phyloP scores from a whole-genome alignment of 1,284 basidiomycete genomes.

The Ceratorhiza oryzae-sativae region DNA sequence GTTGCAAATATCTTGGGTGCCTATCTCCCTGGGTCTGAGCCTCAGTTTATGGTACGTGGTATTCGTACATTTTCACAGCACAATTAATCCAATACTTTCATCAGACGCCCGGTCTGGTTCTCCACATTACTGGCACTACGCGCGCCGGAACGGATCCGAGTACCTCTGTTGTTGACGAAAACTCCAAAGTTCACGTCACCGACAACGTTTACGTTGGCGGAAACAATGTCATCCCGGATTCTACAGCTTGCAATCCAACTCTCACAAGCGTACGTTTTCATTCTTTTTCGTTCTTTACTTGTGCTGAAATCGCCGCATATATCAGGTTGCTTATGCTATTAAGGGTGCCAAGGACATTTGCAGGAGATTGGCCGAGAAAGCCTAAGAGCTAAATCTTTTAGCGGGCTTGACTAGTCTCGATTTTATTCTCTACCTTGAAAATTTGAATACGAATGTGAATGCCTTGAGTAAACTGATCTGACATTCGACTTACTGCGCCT shows the following conservation, averaged over 20 bases:
- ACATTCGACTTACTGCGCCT: too few relatives aligned
- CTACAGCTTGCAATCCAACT: slow-evolving; percentile 39
- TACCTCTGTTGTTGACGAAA: slow-evolving; percentile 16
- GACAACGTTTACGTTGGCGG: slow-evolving; percentile 36
- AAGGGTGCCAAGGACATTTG: slow-evolving; percentile 1
- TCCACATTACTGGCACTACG: slow-evolving; percentile 36
- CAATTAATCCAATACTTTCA: neutral
- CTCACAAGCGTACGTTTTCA: slow-evolving; percentile 34
- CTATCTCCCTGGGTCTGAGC: slow-evolving; percentile 30
- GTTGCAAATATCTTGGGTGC: slow-evolving; percentile 13
- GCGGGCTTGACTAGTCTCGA: too few relatives aligned
- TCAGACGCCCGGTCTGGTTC: slow-evolving; percentile 17
- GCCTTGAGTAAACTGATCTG: too few relatives aligned
- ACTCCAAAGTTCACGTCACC: slow-evolving; percentile 8
- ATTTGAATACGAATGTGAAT: too few relatives aligned
- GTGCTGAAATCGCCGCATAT: neutral
- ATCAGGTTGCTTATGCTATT: slow-evolving; percentile 20
- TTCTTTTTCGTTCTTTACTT: neutral
- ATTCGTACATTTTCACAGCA: too few relatives aligned
- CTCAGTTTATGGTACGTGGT: slow-evolving; percentile 37
- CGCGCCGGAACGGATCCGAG: neutral
- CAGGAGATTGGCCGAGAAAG: too few relatives aligned
- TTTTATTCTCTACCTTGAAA: too few relatives aligned
- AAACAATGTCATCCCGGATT: slow-evolving; percentile 31
- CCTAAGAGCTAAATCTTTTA: too few relatives aligned